Conservation (phyloP, 192 early-diverging fungal species). For the Backusella parvicylindrica region DNA sequence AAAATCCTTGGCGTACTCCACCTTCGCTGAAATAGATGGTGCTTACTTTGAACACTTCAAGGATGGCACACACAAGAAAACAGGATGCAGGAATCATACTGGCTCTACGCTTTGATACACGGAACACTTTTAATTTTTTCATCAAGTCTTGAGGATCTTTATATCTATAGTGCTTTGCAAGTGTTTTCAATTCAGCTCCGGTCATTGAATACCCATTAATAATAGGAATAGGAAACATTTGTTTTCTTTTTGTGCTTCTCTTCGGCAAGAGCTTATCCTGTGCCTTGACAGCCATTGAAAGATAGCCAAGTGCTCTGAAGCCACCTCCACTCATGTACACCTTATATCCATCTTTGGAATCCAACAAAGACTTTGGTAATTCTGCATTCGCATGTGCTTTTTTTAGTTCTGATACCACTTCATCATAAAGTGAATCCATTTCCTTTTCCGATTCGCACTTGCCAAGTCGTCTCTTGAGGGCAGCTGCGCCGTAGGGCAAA, state of each 20-base stretch:
- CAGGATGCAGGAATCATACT: conserved; percentile 48
- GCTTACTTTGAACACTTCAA: conserved; percentile 37
- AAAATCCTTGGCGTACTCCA: conserved; percentile 55
- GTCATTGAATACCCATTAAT: conserved; percentile 52
- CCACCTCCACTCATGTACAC: conserved; percentile 54
- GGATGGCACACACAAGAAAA: conserved; percentile 41
- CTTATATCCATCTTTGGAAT: conserved; percentile 30
- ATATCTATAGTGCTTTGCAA: conserved; percentile 35
- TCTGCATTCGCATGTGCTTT: conserved; percentile 24
- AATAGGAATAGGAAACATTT: conserved; percentile 45
- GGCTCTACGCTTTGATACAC: conserved; percentile 48
- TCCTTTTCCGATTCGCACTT: conserved; percentile 23
- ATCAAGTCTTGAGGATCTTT: conserved; percentile 24
- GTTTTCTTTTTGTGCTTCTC: conserved; percentile 15
- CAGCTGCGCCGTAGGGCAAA: conserved; percentile 50
- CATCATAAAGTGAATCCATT: conserved; percentile 9
- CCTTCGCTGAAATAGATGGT: conserved; percentile 52
- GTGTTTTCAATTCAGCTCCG: conserved; percentile 32
- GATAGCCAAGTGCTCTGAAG: conserved; percentile 49
- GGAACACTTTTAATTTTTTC: conserved; percentile 35
- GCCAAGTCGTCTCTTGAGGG: conserved; percentile 39
- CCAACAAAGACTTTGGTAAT: conserved; percentile 14
- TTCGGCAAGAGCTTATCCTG: conserved; percentile 15
- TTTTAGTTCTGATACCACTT: conserved; percentile 35
- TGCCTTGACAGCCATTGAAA: conserved; percentile 43